Conservation (phyloP, 352 stramenopile genomes). For the Phytopythium helicoides region DNA sequence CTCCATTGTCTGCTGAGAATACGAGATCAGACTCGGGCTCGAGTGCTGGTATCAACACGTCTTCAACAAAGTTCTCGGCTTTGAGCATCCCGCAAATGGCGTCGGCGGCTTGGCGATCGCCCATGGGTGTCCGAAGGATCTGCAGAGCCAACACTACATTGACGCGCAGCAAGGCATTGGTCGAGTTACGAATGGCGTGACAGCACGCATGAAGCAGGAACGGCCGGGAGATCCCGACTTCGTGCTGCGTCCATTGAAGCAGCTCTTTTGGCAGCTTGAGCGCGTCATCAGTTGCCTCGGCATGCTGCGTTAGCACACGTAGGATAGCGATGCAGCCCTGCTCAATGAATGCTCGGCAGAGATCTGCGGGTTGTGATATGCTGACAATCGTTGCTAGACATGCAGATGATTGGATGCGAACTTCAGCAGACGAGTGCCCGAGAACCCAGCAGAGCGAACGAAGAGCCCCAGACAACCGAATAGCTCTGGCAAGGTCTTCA, state of each 20-base stretch:
- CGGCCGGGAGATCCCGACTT: conserved; percentile 19
- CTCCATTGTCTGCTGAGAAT: conserved; percentile 8
- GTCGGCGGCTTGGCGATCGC: conserved; percentile 15
- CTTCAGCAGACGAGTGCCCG: conserved; percentile 11
- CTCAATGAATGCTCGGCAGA: conserved; percentile 38
- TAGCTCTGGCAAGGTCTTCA: conserved; percentile 9
- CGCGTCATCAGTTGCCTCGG: conserved; percentile 14
- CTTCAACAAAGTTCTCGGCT: conserved; percentile 16
- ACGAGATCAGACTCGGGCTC: background rate
- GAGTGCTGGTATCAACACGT: conserved; percentile 21
- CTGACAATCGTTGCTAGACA: conserved; percentile 15
- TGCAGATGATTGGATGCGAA: conserved; percentile 16
- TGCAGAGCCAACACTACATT: conserved; percentile 43
- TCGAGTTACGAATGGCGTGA: conserved; percentile 27
- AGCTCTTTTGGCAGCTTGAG: conserved; percentile 22
- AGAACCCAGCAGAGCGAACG: conserved; percentile 44
- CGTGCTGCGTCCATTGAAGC: background rate
- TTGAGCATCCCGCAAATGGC: conserved; percentile 15
- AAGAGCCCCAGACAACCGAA: conserved; percentile 36
- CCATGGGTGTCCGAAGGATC: conserved; percentile 13
- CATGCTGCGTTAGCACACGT: conserved; percentile 11
- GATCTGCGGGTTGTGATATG: conserved; percentile 25
- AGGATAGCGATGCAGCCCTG: conserved; percentile 46
- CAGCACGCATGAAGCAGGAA: conserved; percentile 22
- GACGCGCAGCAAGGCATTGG: conserved; percentile 35